phyloP scores from a whole-genome alignment of 441 rosid species.

The Gossypium lobatum region DNA sequence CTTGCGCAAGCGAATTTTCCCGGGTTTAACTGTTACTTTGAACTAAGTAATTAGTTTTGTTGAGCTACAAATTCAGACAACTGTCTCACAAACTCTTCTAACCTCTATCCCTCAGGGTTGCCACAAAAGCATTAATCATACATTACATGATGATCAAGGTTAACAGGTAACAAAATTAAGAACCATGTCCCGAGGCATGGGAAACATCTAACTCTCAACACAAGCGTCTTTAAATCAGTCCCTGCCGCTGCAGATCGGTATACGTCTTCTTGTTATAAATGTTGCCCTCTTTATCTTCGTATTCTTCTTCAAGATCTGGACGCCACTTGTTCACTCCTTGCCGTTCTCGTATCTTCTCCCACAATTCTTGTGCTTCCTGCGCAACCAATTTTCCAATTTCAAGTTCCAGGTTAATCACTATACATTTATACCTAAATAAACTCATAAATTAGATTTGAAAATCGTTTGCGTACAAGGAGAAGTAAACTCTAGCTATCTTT shows the following conservation, averaged over 20 bases:
- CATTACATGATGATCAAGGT: background rate
- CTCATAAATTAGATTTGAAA: background rate
- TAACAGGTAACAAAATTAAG: background rate
- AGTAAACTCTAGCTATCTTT: background rate
- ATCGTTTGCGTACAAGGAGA: background rate
- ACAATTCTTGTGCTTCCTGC: conserved; percentile 97
- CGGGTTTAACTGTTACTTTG: too few species aligned
- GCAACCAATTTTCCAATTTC: background rate
- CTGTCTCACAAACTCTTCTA: background rate
- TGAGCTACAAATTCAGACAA: background rate
- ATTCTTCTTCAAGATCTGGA: conserved; percentile 98
- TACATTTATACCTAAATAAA: background rate
- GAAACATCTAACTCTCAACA: background rate
- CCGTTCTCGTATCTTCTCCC: conserved; percentile 87
- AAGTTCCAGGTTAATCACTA: background rate
- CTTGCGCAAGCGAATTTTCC: too few species aligned
- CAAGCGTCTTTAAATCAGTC: conserved; percentile 47
- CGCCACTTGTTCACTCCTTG: conserved; percentile 97
- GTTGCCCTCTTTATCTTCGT: conserved; percentile 98
- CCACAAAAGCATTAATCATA: background rate
- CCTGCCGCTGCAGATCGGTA: conserved; percentile 95
- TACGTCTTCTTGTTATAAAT: conserved; percentile 98
- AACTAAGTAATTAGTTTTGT: background rate
- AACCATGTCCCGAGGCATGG: background rate
- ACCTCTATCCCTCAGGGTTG: background rate